Conservation (phyloP, 1,284 basidiomycete genomes). For the Blastosporella zonata region DNA sequence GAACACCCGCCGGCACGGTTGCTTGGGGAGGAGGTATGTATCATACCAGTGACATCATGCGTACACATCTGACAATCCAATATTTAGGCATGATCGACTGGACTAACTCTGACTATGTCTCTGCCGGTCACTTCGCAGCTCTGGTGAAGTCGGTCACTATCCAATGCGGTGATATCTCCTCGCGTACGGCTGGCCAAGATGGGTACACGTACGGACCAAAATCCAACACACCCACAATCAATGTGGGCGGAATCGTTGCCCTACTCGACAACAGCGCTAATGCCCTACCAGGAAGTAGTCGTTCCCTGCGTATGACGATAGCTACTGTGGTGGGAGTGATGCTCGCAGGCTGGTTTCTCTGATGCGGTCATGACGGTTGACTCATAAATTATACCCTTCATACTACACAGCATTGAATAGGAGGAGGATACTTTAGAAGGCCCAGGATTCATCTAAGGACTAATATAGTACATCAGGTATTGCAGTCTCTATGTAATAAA, state of each 20-base stretch:
- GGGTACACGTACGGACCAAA: slow-evolving; percentile 65
- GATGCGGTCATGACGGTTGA: slow-evolving; percentile 6
- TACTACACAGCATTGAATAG: neutral
- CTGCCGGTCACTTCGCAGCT: slow-evolving; percentile 63
- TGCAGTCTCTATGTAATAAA: slow-evolving; percentile 7
- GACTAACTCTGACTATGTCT: slow-evolving; percentile 67
- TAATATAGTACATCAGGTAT: slow-evolving; percentile 3
- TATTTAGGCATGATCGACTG: slow-evolving; percentile 67
- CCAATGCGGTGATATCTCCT: slow-evolving; percentile 51
- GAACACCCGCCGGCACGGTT: slow-evolving; percentile 63
- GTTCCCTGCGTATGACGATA: slow-evolving; percentile 24
- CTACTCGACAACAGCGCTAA: slow-evolving; percentile 37
- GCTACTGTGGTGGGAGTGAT: slow-evolving; percentile 23
- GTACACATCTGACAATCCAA: neutral
- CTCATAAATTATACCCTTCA: slow-evolving; percentile 4
- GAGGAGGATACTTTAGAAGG: neutral
- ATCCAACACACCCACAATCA: slow-evolving; percentile 45
- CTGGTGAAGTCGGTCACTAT: slow-evolving; percentile 56
- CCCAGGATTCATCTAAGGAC: neutral
- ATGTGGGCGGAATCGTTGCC: slow-evolving; percentile 52
- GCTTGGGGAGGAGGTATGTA: slow-evolving; percentile 64
- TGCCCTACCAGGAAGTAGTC: slow-evolving; percentile 14
- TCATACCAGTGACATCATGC: neutral
- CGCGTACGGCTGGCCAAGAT: slow-evolving; percentile 43
- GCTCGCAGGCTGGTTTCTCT: slow-evolving; percentile 22